Conservation (phyloP, 345 rosid genomes). For the Theobroma cacao region DNA sequence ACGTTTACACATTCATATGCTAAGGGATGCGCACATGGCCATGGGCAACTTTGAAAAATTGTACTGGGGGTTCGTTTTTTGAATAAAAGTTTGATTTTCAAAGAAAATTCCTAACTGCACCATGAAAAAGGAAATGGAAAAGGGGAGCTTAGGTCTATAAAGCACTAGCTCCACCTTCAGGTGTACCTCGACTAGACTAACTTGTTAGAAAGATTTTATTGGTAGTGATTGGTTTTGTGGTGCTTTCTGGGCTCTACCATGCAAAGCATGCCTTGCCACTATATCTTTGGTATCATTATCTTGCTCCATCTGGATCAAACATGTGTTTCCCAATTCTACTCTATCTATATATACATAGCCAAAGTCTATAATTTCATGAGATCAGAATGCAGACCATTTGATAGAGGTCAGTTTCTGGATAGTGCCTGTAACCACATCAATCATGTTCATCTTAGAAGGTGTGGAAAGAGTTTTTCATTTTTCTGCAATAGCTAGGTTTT, state of each 20-base stretch:
- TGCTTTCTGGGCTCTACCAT: not conserved
- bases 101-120: too few relatives aligned
- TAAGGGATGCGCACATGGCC: not conserved
- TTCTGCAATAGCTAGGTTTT: not conserved
- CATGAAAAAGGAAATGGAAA: too few relatives aligned
- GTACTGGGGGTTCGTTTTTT: too few relatives aligned
- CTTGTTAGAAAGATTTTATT: not conserved
- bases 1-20: not conserved
- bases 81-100: too few relatives aligned
- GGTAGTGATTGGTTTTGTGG: not conserved
- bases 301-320: not conserved
- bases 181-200: not conserved
- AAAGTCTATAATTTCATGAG: not conserved
- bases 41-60: not conserved
- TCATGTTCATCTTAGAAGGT: not conserved
- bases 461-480: not conserved
- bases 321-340: not conserved
- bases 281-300: not conserved
- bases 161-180: not conserved
- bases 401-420: not conserved
- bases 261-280: not conserved
- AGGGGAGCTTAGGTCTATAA: too few relatives aligned
- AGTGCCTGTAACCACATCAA: not conserved
- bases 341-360: not conserved
- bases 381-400: not conserved